Evolutionary conservation across 768 basidiomycete species (phyloP).

Genomic region (Plicaturopsis crispa): DNA sequence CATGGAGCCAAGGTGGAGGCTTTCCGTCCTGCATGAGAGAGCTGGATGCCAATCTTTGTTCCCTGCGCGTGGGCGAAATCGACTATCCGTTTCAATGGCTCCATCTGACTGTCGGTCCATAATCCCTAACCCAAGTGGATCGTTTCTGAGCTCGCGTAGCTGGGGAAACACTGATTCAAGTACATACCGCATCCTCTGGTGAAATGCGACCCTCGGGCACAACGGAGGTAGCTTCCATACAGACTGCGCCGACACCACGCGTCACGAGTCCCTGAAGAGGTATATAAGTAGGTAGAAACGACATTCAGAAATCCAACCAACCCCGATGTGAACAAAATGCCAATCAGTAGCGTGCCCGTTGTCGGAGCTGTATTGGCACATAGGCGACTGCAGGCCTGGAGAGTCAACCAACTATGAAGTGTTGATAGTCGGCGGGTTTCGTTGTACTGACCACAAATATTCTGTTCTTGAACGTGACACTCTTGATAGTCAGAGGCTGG

Average conservation of each 20-base stretch:
- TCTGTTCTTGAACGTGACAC: slow-evolving; percentile 65
- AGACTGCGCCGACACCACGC: slow-evolving; percentile 63
- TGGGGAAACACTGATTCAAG: too few relatives aligned
- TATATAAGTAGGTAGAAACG: neutral
- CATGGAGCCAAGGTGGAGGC: slow-evolving; percentile 66
- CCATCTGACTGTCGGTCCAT: slow-evolving; percentile 74
- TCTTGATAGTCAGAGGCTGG: slow-evolving; percentile 53
- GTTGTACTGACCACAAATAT: slow-evolving; percentile 49
- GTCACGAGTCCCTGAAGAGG: slow-evolving; percentile 48
- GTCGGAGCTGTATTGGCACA: slow-evolving; percentile 79
- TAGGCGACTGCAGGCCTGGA: slow-evolving; percentile 50
- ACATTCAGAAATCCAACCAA: slow-evolving; percentile 14
- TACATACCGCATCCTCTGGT: slow-evolving; percentile 59
- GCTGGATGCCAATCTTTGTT: slow-evolving; percentile 69
- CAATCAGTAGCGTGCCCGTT: slow-evolving; percentile 75
- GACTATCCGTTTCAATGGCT: slow-evolving; percentile 60
- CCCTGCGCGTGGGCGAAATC: slow-evolving; percentile 68
- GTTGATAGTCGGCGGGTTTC: too few relatives aligned
- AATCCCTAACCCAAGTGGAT: slow-evolving; percentile 35
- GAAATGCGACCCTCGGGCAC: slow-evolving; percentile 73
- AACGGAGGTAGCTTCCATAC: slow-evolving; percentile 69
- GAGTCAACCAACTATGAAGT: too few relatives aligned
- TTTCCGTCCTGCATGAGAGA: slow-evolving; percentile 70
- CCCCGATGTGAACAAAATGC: slow-evolving; percentile 76
- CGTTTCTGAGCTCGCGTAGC: too few relatives aligned